Base-by-base conservation (phyloP, 2,329 filamentous ascomycete genomes). In the Arthrobotrys megalospora region DNA sequence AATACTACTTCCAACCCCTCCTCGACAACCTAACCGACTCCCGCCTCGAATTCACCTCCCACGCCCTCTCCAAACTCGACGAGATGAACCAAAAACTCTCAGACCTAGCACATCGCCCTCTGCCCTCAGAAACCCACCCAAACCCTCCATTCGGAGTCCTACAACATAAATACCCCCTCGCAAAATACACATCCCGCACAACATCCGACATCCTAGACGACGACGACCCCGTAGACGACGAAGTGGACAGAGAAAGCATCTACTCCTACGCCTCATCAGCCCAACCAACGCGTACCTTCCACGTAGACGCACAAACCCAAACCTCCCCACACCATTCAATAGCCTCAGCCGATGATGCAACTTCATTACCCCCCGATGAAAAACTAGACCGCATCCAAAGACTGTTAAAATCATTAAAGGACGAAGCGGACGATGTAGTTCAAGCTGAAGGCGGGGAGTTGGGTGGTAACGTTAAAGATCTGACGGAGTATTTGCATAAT, bases 301-400 rank as follows among this genome's bases (percentile, higher is more conserved):
- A 94, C 83, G 89, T 92, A 53, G 93, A 96, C 82, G 88, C 93
- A 76, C 92, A 92, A 80, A 92, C 92, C 0, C 93, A 96, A 84
- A 96, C 93, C 0, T 90, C 89, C 0, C 87, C 86, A 0, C 85
- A 85, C 0, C 83, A 86, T 1, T 85, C 86, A 5, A 81, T 84
- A 24, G 84, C 83, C 3, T 81, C 83, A 38, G 76, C 80, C 1
- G 80, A 83, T 4, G 82, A 82, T 32, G 76, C 76, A n/a, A 77
- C 80, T 3, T 45, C 70, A 14, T 65, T 81, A 21, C 75, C 80
- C 0, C 80, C 81, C 0, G 81, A 82, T 19, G 71, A 80, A 14
- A 82, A 82, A 58, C 67, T 82, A 8, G 81, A 81, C 58, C 75
- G 76, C 2, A 72, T 82, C 19, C 79, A 80, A 11, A 72, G 71